A percentile compares a stretch with the other conserved stretches of the same genome.
phyloP scores from a whole-genome alignment of 306 rosid genomes.

The Astragalus membranaceus region DNA sequence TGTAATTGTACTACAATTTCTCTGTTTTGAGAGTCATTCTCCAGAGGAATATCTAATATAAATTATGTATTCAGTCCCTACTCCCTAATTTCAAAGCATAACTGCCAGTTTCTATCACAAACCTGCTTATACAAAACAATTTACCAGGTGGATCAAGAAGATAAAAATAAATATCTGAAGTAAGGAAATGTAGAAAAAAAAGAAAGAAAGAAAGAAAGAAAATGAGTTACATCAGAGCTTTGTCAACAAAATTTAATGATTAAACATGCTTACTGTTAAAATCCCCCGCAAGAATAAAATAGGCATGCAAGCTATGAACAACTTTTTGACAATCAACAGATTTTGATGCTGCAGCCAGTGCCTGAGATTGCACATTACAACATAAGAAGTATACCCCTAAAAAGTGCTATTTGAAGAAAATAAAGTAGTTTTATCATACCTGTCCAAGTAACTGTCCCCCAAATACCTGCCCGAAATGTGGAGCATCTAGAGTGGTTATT shows the following conservation, averaged over 20 bases:
- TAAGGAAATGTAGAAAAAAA: not conserved
- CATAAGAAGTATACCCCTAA: slow-evolving; percentile 14
- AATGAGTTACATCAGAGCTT: not conserved
- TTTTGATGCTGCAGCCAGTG: slow-evolving; percentile 95
- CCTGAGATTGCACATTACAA: slow-evolving; percentile 45
- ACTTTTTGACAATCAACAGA: slow-evolving; percentile 81
- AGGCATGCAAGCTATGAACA: slow-evolving; percentile 85
- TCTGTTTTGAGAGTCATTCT: too few relatives aligned
- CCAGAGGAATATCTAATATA: too few relatives aligned
- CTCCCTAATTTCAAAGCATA: too few relatives aligned
- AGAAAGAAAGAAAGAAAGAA: not conserved
- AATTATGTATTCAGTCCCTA: too few relatives aligned
- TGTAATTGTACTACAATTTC: too few relatives aligned
- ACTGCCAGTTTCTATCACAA: too few relatives aligned
- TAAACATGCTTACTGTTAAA: slow-evolving; percentile 59
- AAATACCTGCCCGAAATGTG: slow-evolving; percentile 79
- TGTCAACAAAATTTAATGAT: slow-evolving; percentile 15
- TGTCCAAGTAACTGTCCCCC: slow-evolving; percentile 95
- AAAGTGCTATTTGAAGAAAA: slow-evolving; percentile 11
- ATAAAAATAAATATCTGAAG: not conserved
- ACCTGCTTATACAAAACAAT: not conserved
- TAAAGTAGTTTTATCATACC: slow-evolving; percentile 40
- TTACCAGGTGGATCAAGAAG: not conserved
- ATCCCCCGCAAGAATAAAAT: slow-evolving; percentile 88
- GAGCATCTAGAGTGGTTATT: slow-evolving; percentile 77